Base-by-base conservation (phyloP, 495 filamentous ascomycete species). In the Lasiosphaeriaceae sp. region DNA sequence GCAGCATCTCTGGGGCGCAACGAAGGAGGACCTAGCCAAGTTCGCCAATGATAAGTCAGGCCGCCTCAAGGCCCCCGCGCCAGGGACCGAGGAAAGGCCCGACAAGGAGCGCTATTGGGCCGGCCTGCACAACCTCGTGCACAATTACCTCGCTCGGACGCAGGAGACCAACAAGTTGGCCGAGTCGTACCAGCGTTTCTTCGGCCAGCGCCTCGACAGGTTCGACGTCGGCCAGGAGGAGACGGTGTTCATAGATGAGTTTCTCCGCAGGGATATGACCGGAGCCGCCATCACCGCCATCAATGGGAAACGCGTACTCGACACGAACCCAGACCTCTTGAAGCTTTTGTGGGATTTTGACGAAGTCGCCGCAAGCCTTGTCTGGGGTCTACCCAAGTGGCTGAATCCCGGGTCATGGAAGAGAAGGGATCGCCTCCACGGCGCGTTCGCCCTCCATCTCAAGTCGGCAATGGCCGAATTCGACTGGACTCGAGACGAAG, bases 361-460 rank as follows among this genome's bases (percentile, higher is more conserved):
- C 41, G 23, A 29, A 3, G 26, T 55, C 23, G 47, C 58, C 7
- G 31, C 26, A 2, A 21, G 45, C 23, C 47, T 60, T 0, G 49
- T 56, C n/a, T 58, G 49, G 50, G 60, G 63, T 1, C 31, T 57
- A 1, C 63, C 63, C n/a, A 53, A 82, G 77, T 44, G 85, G 84
- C 8, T 88, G 83, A 85, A 83, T 77, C 29, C 85, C 81, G 4
- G 14, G 14, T 8, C 34, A 8, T 37, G 14, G 9, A 8, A 14
- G 9, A 8, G 34, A 14, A 8, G 34, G 1, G 14, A 14, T 2
- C 34, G 34, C 14, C 14, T 37, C 34, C 34, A 37, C 34, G 34
- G 9, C 14, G 84, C 79, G 1, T 66, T 83, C 9, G 54, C 48
- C 2, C 34, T 50, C 14, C 54, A 58, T 12, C 14, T 50, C 3